A percentile compares a stretch with the other conserved stretches of the same genome.
Conservation (phyloP, 2,329 filamentous ascomycete genomes). For the Aspergillus niger region DNA sequence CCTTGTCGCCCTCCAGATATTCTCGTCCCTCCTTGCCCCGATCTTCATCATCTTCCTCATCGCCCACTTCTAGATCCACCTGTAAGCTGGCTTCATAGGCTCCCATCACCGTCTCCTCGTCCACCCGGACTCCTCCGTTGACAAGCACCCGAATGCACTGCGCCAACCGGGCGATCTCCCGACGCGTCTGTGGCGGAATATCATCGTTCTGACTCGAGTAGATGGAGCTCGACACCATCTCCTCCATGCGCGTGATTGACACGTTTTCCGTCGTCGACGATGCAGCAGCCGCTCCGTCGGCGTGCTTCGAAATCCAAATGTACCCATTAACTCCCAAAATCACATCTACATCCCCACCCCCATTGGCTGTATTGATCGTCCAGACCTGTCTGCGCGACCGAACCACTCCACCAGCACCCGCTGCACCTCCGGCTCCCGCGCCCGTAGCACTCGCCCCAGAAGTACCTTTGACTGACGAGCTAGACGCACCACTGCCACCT, state of each 20-base stretch:
- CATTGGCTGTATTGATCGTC: conserved; percentile 61
- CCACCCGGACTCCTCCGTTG: conserved; percentile 78
- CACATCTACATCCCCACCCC: conserved; percentile 69
- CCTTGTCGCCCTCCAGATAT: conserved; percentile 46
- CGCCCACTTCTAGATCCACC: conserved; percentile 52
- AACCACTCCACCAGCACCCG: conserved; percentile 75
- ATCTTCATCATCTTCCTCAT: conserved; percentile 41
- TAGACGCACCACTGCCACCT: conserved; percentile 65
- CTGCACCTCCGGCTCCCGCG: conserved; percentile 56
- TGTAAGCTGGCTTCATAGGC: conserved; percentile 83
- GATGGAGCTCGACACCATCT: conserved; percentile 78
- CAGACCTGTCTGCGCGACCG: conserved; percentile 83
- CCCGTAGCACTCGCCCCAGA: conserved; percentile 54
- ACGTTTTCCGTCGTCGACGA: conserved; percentile 54
- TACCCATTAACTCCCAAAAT: conserved; percentile 95
- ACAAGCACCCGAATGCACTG: conserved; percentile 82
- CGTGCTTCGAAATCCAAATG: conserved; percentile 89
- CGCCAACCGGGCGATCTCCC: conserved; percentile 82
- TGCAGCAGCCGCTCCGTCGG: conserved; percentile 54
- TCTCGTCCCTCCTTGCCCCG: conserved; percentile 41
- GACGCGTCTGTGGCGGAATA: conserved; percentile 73
- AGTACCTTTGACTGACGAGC: conserved; percentile 35
- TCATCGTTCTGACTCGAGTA: conserved; percentile 95
- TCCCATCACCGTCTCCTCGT: conserved; percentile 82
- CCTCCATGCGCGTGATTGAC: conserved; percentile 81